Evolutionary conservation across 2,329 filamentous ascomycete genomes (phyloP).

Genomic region (Claviceps quebecensis): DNA sequence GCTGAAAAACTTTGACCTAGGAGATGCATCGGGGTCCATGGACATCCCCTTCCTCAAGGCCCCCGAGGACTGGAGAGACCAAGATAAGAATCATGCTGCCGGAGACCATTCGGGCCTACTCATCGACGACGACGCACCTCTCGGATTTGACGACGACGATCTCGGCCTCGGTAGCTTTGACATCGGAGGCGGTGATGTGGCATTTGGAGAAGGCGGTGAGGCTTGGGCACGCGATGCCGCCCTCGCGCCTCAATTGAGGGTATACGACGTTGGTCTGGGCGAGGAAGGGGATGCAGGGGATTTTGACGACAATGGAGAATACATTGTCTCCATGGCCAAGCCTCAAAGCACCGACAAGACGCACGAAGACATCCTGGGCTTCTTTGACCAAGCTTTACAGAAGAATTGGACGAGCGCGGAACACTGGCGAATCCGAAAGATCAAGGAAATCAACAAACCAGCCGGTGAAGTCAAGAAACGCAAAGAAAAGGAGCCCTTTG

Average conservation of each 20-base stretch:
- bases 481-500: slow-evolving; percentile 93
- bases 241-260: slow-evolving; percentile 70
- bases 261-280: slow-evolving; percentile 53
- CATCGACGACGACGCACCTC: slow-evolving; percentile 73
- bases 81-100: slow-evolving; percentile 45
- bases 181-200: slow-evolving; percentile 58
- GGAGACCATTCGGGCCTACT: slow-evolving; percentile 67
- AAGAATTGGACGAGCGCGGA: slow-evolving; percentile 99
- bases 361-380: slow-evolving; percentile 92
- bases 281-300: slow-evolving; percentile 26
- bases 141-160: slow-evolving; percentile 61
- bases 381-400: slow-evolving; percentile 90
- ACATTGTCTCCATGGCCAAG: slow-evolving; percentile 66
- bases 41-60: slow-evolving; percentile 89
- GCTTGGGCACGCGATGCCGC: slow-evolving; percentile 88
- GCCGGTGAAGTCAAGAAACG: slow-evolving; percentile 47
- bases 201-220: slow-evolving; percentile 91
- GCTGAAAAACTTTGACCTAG: slow-evolving; percentile 83
- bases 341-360: slow-evolving; percentile 48
- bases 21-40: slow-evolving; percentile 68
- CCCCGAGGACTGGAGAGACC: slow-evolving; percentile 69
- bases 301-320: slow-evolving; percentile 49
- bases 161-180: slow-evolving; percentile 59
- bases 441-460: slow-evolving; percentile 64
- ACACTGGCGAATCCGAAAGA: slow-evolving; percentile 92